These are phyloP conservation scores for Canavalia gladiata DNA, from an alignment of 306 rosid genomes.

Conservation along the genomic window DNA sequence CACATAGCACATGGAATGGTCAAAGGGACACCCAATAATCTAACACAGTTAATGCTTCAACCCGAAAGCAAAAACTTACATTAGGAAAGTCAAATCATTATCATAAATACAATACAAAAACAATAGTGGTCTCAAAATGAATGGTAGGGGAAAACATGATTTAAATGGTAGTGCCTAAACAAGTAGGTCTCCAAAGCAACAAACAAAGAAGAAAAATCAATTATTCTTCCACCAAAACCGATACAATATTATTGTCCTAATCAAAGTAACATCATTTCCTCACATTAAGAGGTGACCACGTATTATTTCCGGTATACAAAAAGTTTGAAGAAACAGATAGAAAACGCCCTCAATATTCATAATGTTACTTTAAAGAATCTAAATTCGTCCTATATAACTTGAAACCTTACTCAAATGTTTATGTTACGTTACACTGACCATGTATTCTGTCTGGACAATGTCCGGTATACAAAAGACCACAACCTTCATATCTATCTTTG, in stretches of 20 bases:
- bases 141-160: neutral
- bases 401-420: neutral
- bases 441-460: neutral
- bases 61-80: neutral
- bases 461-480: neutral
- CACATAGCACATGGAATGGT: conserved; percentile 15
- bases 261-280: conserved; percentile 67
- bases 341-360: neutral
- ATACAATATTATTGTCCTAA: conserved; percentile 50
- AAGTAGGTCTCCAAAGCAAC: conserved; percentile 27
- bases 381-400: neutral
- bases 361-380: neutral
- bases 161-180: conserved; percentile 35
- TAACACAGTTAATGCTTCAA: conserved; percentile 27
- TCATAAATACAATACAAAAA: conserved; percentile 30
- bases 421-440: neutral
- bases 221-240: neutral
- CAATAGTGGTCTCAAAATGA: neutral
- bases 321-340: neutral
- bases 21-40: neutral
- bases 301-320: neutral
- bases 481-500: neutral
- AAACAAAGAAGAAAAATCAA: neutral
- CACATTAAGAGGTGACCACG: conserved; percentile 62
- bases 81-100: conserved; percentile 8